Base-by-base conservation (phyloP, 176 grass and related monocot species). In the Themeda triandra region DNA sequence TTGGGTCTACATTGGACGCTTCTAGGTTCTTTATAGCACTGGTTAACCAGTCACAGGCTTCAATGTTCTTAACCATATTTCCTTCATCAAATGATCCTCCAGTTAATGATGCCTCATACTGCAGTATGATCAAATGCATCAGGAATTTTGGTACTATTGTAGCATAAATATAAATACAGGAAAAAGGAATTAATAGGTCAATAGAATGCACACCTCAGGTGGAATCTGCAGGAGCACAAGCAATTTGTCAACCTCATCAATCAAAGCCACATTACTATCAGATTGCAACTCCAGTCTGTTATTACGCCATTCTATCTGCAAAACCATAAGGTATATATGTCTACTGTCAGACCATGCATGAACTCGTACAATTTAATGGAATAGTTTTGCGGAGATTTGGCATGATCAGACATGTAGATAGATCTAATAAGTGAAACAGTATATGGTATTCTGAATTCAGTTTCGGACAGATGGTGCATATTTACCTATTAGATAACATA, bases 11-110 rank as follows among this genome's bases (percentile, higher is more conserved):
- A 78, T 87, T 95, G 13, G 96, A 92, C 1, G 75, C 88, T 93
- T 98, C 96, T 73, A 98, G 85, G 73, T 98, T 94, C 66, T 81
- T 83, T 74, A 98, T 92, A 58, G 91, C 91, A 87, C 68, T 83
- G 29, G 96, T 98, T 89, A 98, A 90, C 96, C 96, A 98, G 71
- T 98, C 96, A 87, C 96, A 98, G 28, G 93, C 91, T 93, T 98
- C 96, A 29, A 93, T 92, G 69, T 98, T 98, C 73, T 92, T 92
- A 56, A 88, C 69, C 96, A 98, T 93, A 76, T 87, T 95, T 66
- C 74, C 87, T 56, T 98, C 96, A 64, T 98, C 93, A n/a, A 95
- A 93, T 60, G 89, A 92, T 17, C 93, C 96, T 89, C 91, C 96
- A 54, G 93, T 98, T 42, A 98, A 89, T 28, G 79, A 77, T 85